Conservation (phyloP, 805 yeast genomes). For the Candida koratica region DNA sequence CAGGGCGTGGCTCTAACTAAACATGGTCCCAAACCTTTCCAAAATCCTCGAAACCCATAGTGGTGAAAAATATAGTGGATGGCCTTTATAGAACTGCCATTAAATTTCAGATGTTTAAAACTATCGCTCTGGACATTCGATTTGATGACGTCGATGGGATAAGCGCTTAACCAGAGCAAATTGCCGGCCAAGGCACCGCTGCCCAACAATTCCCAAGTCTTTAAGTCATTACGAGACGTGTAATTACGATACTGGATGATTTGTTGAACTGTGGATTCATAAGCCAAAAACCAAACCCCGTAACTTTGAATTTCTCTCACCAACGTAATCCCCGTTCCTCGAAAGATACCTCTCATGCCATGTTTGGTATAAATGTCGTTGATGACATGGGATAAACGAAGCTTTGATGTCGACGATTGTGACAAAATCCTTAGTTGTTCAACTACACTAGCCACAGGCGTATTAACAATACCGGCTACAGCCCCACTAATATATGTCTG, state of each 20-base stretch:
- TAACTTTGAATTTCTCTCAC: constrained; percentile 66
- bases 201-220: constrained; percentile 51
- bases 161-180: constrained; percentile 56
- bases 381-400: constrained; percentile 29
- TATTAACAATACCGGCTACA: constrained; percentile 60
- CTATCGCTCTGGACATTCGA: constrained; percentile 51
- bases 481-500: constrained; percentile 64
- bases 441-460: constrained; percentile 60
- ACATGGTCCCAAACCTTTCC: constrained; percentile 62
- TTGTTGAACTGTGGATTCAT: constrained; percentile 50
- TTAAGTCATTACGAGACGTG: constrained; percentile 43
- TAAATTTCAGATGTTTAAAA: constrained; percentile 40
- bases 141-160: constrained; percentile 52
- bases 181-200: constrained; percentile 69
- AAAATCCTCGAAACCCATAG: constrained; percentile 51
- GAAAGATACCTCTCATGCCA: constrained; percentile 51
- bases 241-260: constrained; percentile 32
- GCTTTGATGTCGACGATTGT: constrained; percentile 39
- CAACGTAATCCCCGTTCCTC: constrained; percentile 54
- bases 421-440: constrained; percentile 62
- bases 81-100: constrained; percentile 36
- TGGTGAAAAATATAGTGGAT: constrained; percentile 35
- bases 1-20: constrained; percentile 60
- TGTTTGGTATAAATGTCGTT: constrained; percentile 35
- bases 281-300: constrained; percentile 70